Base-by-base conservation (phyloP, 2,329 filamentous ascomycete genomes). In the Penicillium sp. region DNA sequence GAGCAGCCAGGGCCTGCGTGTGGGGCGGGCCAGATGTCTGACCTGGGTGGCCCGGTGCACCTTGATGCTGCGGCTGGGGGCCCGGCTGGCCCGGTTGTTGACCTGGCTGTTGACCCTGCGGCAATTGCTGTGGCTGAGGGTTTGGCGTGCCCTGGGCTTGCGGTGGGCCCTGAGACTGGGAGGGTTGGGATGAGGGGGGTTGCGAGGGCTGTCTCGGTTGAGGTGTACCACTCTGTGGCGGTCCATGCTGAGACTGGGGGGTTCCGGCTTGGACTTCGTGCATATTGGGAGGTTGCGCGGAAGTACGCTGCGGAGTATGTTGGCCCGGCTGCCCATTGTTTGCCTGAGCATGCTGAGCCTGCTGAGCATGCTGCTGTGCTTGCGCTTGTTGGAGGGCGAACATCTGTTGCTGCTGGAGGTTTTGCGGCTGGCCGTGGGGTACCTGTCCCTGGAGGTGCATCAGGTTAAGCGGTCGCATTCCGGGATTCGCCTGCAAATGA, bases 231-330 rank as follows among this genome's bases (percentile, higher is more conserved):
- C 67, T 66, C 38, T 68, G 67, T 52, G 65, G 71, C 3, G 65
- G 67, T 6, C 65, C 67, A 45, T 68, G 69, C 56, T 74, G 72
- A n/a, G 73, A 72, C 55, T 74, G 72, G 15, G 72, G 70, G 35
- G 72, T 72, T 3, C 66, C 70, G 42, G 65, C 69, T 49, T 72
- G 71, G 12, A 63, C 62, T 44, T 73, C 70, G 39, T 72, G 70
- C 54, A 74, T 68, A 47, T 59, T 69, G 52, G 72, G 73, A 33
- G 72, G 66, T 53, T 75, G 73, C 33, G 68, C 62, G 4, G 68
- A 67, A 33, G 66, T 58, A 38, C 72, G 68, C 44, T 73, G 72
- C 35, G 72, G 72, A n/a, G 71, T 61, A 42, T 61, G 58, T 33
- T 60, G 59, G n/a, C 59, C 59, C 15, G 49, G 53, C 33, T 60